These are phyloP conservation scores for Viscum album DNA, from an alignment of 177 flowering plant genomes.

Conservation along the genomic window DNA sequence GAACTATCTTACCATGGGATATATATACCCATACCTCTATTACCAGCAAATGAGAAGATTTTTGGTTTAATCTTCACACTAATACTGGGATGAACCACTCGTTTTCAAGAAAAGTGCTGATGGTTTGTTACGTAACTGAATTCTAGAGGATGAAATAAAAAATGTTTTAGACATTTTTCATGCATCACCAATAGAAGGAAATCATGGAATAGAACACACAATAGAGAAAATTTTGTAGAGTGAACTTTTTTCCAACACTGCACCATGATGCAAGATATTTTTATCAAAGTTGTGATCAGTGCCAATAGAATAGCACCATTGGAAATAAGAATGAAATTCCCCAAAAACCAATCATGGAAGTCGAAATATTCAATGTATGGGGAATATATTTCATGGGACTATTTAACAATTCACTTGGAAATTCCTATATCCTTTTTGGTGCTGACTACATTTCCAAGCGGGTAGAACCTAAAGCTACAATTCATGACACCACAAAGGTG, in stretches of 20 bases:
- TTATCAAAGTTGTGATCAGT: not conserved
- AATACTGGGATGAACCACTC: not conserved
- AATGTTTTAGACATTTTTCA: not conserved
- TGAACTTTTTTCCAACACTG: too few relatives aligned
- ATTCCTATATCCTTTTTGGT: not conserved
- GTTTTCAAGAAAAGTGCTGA: not conserved
- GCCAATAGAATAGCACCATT: not conserved
- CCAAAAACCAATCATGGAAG: not conserved
- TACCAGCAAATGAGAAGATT: not conserved
- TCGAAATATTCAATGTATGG: not conserved
- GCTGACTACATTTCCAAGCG: too few relatives aligned
- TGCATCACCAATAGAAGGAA: not conserved
- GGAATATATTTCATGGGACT: not conserved
- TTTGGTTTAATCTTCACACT: not conserved
- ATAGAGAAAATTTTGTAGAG: not conserved
- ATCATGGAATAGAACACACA: not conserved
- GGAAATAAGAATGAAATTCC: not conserved
- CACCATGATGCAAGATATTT: not conserved
- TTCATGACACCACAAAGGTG: not conserved
- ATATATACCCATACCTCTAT: not conserved
- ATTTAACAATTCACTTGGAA: not conserved
- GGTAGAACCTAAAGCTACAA: too few relatives aligned
- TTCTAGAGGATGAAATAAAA: not conserved
- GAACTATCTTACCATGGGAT: not conserved
- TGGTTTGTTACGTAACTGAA: not conserved